Base-by-base conservation (phyloP, 441 rosid species). In the Omphalea diandra region DNA sequence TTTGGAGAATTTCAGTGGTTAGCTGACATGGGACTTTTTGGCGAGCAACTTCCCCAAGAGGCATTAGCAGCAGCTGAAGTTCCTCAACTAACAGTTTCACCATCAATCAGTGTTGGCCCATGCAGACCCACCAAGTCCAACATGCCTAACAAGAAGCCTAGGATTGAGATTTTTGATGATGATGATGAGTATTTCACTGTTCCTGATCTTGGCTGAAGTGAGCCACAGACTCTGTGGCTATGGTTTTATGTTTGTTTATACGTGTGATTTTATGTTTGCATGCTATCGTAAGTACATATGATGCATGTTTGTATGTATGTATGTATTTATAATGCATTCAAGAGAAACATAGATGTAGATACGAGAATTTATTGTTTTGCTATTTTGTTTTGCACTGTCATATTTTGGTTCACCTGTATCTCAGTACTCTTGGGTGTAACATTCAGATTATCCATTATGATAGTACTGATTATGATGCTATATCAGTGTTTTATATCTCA, bases 1-100 rank as follows among this genome's bases (percentile, higher is more conserved):
- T 72, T 95, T 0, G 94, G 96, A 32, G 98, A 85, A 72, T 72
- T 92, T 18, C 92, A 90, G 18, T 95, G 98, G 99, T 81, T 94
- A 14, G 71, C 91, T 15, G 97, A 94, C 70, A 81, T 88, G 84
- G 91, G 92, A 67, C 76, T 90, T 27, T 83, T 90, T 31, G 81
- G 81, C 12, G 97, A 92, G 35, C 86, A 90, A 35, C 73, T 82
- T 61, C 78, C 91, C 52, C 82, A 85, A 54, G 96, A 89, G 73
- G 77, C 89, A 54, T 62, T 87, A 63, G 83, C 87, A 33, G 86
- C 85, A 29, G 88, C 91, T 24, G 89, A 88, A 78, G 99, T 95
- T 52, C 99, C 99, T 18, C 92, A 95, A 71, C 87, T 95, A 65
- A 85, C 92, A 0, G 72, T 80, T 22, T 55, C 83, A 1, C 79